Conservation (phyloP, 2,329 filamentous ascomycete species). For the Microcera coccophila region DNA sequence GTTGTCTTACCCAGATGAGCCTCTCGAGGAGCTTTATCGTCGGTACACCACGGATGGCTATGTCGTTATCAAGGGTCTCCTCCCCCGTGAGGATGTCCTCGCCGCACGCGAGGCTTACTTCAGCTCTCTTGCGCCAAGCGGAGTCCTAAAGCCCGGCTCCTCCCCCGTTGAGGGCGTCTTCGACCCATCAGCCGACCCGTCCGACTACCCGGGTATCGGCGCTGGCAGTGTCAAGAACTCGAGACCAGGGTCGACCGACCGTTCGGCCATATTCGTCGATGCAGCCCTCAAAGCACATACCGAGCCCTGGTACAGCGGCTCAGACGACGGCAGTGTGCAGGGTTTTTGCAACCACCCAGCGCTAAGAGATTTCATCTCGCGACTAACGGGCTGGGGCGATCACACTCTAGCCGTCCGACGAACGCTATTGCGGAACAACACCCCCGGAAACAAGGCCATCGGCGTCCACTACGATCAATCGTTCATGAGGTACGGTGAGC, state of each 20-base stretch:
- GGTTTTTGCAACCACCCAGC: constrained; percentile 50
- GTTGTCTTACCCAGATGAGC: constrained; percentile 40
- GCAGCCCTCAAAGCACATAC: constrained; percentile 52
- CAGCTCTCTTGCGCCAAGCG: constrained; percentile 48
- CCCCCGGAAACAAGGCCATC: constrained; percentile 53
- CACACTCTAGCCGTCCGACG: constrained; percentile 39
- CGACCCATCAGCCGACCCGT: constrained; percentile 9
- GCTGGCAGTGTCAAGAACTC: constrained; percentile 46
- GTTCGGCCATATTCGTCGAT: constrained; percentile 25
- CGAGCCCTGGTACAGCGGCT: constrained; percentile 43
- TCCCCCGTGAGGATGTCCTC: constrained; percentile 51
- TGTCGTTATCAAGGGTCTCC: constrained; percentile 51
- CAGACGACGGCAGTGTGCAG: constrained; percentile 6
- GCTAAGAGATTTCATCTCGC: constrained; percentile 46
- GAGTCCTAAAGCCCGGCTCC: constrained; percentile 52
- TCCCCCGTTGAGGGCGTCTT: constrained; percentile 52
- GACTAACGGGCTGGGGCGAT: constrained; percentile 52
- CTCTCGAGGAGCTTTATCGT: constrained; percentile 44
- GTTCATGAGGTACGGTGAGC: constrained; percentile 53
- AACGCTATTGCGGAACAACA: constrained; percentile 54
- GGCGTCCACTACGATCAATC: constrained; percentile 61
- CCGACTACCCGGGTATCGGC: constrained; percentile 39
- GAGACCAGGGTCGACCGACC: constrained; percentile 38
- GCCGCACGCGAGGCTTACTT: constrained; percentile 52
- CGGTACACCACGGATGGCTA: constrained; percentile 44